Evolutionary conservation across 306 rosid species (phyloP).

Genomic region (Vigna unguiculata): DNA sequence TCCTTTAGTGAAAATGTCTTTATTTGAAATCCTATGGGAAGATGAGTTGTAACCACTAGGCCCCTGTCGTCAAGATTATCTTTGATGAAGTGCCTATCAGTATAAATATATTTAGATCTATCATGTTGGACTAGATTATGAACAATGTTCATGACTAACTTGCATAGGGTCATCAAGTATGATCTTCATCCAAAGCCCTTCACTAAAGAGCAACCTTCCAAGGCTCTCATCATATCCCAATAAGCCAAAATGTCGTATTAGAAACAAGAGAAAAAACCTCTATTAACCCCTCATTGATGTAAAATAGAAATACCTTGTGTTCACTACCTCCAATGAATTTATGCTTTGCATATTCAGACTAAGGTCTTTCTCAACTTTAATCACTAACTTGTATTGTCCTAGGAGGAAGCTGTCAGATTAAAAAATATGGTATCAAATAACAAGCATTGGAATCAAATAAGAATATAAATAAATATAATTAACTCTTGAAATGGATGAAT

Average conservation of each 20-base stretch:
- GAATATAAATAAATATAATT: neutral
- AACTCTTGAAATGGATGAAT: constrained; percentile 23
- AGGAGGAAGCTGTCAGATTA: constrained; percentile 65
- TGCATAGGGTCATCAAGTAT: too few species aligned
- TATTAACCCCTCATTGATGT: neutral
- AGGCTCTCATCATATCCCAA: neutral
- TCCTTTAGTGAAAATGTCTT: too few species aligned
- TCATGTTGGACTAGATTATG: too few species aligned
- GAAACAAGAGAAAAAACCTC: neutral
- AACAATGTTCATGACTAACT: too few species aligned
- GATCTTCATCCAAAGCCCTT: too few species aligned
- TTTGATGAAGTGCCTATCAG: too few species aligned
- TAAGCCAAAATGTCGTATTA: neutral
- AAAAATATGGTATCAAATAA: constrained; percentile 12
- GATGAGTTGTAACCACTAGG: too few species aligned
- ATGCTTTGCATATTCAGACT: constrained; percentile 41
- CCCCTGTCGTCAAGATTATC: too few species aligned
- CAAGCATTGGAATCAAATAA: constrained; percentile 10
- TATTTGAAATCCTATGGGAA: too few species aligned
- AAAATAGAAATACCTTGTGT: constrained; percentile 64
- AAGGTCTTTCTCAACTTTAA: constrained; percentile 63
- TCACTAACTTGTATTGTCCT: constrained; percentile 79
- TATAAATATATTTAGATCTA: too few species aligned
- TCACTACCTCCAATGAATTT: constrained; percentile 74
- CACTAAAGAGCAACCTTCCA: too few species aligned